phyloP scores from a whole-genome alignment of 805 yeast genomes.

The Saccharomyces eubayanus region DNA sequence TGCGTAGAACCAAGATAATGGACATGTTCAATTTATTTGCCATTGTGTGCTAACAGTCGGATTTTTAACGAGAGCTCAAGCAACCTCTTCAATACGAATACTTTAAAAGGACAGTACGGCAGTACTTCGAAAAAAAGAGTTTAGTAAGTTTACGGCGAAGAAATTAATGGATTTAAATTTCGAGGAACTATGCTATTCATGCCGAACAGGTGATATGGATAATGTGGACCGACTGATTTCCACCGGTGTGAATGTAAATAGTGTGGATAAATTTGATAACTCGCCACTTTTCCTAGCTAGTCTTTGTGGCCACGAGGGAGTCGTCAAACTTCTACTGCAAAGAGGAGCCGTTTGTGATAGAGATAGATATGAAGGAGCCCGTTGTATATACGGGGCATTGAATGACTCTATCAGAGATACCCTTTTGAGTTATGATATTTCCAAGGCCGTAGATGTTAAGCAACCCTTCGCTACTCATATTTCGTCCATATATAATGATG shows the following conservation, averaged over 20 bases:
- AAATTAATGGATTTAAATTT: conserved; percentile 28
- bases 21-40: neutral
- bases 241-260: conserved; percentile 40
- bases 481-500: conserved; percentile 33
- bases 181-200: conserved; percentile 50
- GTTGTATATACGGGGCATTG: conserved; percentile 71
- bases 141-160: conserved; percentile 1
- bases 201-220: conserved; percentile 61
- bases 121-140: neutral
- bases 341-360: conserved; percentile 72
- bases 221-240: conserved; percentile 50
- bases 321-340: conserved; percentile 53
- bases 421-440: conserved; percentile 51
- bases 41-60: neutral
- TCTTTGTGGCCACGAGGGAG: conserved; percentile 61
- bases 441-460: conserved; percentile 55
- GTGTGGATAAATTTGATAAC: conserved; percentile 64
- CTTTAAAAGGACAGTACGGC: neutral
- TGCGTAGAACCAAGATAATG: neutral
- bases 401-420: conserved; percentile 56
- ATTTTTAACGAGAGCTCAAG: neutral
- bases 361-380: conserved; percentile 74
- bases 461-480: conserved; percentile 72
- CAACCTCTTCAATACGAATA: neutral
- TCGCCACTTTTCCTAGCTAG: conserved; percentile 68